Base-by-base conservation (phyloP, 2,329 filamentous ascomycete genomes). In the Ramularia endophylla region DNA sequence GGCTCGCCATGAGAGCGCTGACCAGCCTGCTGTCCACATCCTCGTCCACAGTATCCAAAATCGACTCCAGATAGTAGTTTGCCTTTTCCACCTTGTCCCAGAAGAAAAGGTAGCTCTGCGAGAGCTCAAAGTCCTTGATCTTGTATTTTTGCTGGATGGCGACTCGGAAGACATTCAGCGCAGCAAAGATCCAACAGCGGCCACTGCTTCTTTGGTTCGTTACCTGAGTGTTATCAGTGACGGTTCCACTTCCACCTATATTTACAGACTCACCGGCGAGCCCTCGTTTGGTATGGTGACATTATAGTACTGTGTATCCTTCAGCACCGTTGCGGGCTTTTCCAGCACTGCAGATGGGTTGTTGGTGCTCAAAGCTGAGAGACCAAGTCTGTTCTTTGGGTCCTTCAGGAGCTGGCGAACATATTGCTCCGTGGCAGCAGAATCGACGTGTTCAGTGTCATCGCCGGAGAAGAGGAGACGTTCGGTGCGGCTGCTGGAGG, bases 41-140 rank as follows among this genome's bases (percentile, higher is more conserved):
- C 54, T 87, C 74, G 38, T 71, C 69, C 0, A 78, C 74, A 0
- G 87, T 94, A 48, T 86, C 80, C 41, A 94, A 76, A 46, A 90
- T 78, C 56, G 85, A 83, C 65, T 94, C 87, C 13, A 94, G 74
- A 67, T 94, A 94, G 70, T 78, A 94, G 64, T 94, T 94, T 7
- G 83, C 75, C 65, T 94, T 94, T 65, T 95, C 88, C 15, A 94
- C 77, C 68, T 94, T 94, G 64, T 95, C 88, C 83, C 85, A 94
- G 73, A 87, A 94, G 68, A 90, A 94, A 3, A 94, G 74, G 57
- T 94, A 94, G 17, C 17, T 34, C 65, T 94, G 88, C 20, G 83
- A 88, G n/a, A 95, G 72, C 70, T 94, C 85, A 56, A 94, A 94
- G 39, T 76, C 72, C 34, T 81, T 76, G 15, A 94, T 75, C 49